phyloP scores from a whole-genome alignment of 78 protist species.

The Dictyostelium brefeldianum region DNA sequence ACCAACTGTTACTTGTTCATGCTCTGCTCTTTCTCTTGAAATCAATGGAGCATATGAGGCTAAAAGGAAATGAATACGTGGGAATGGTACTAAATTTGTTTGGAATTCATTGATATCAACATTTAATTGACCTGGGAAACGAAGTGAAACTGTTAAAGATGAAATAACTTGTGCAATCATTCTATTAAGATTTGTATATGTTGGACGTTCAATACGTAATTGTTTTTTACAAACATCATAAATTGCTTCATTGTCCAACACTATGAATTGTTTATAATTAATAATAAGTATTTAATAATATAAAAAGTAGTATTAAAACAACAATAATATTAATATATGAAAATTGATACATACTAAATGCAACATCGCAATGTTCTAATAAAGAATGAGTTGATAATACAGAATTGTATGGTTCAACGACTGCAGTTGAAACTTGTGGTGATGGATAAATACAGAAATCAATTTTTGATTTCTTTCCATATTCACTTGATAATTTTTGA shows the following conservation, averaged over 20 bases:
- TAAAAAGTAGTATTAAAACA: too few relatives aligned
- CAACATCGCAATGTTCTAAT: slow-evolving; percentile 98
- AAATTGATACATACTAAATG: slow-evolving; percentile 74
- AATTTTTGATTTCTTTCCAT: slow-evolving; percentile 99
- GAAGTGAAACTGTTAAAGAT: slow-evolving; percentile 98
- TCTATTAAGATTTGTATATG: slow-evolving; percentile 99
- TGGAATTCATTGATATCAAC: slow-evolving; percentile 99
- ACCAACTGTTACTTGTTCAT: slow-evolving; percentile 97
- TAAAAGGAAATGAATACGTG: slow-evolving; percentile 97
- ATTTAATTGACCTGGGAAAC: slow-evolving; percentile 99
- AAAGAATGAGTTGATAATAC: slow-evolving; percentile 97
- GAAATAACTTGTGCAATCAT: slow-evolving; percentile 98
- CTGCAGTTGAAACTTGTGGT: slow-evolving; percentile 98
- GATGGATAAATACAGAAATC: slow-evolving; percentile 97
- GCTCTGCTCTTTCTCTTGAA: slow-evolving; percentile 98
- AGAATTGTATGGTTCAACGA: slow-evolving; percentile 99
- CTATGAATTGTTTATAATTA: neutral
- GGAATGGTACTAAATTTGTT: slow-evolving; percentile 98
- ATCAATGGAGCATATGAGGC: slow-evolving; percentile 98
- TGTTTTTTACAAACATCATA: slow-evolving; percentile 98
- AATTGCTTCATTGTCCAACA: slow-evolving; percentile 98
- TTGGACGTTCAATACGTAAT: slow-evolving; percentile 98
- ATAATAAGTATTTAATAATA: too few relatives aligned
- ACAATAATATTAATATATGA: too few relatives aligned
- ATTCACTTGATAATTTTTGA: slow-evolving; percentile 98